Evolutionary conservation across 495 filamentous ascomycete genomes (phyloP).

Genomic region (Chaetomium fimeti): DNA sequence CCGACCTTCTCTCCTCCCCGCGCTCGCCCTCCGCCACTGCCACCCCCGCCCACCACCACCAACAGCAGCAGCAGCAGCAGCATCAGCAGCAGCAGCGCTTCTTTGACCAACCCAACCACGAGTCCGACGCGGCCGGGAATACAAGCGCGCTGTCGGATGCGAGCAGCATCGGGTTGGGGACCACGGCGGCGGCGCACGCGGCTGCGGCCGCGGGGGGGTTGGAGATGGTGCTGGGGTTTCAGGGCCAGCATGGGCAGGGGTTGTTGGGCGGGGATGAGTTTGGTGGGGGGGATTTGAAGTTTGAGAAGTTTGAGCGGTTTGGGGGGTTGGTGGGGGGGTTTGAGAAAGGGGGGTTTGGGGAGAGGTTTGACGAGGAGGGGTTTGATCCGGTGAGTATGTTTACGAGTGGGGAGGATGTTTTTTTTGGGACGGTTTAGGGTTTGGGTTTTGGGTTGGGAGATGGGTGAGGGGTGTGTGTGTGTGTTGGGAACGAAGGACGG

Average conservation of each 20-base stretch:
- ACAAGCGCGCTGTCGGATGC: constrained; percentile 33
- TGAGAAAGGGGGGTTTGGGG: constrained; percentile 20
- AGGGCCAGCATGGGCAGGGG: neutral
- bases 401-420: constrained; percentile 45
- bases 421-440: constrained; percentile 40
- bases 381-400: constrained; percentile 46
- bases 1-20: constrained; percentile 41
- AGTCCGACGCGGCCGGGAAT: neutral
- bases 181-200: constrained; percentile 36
- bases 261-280: neutral
- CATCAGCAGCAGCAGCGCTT: neutral
- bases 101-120: neutral
- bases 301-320: constrained; percentile 21
- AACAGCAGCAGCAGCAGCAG: neutral
- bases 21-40: constrained; percentile 46
- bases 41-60: constrained; percentile 39
- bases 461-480: neutral
- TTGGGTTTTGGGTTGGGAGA: no score
- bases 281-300: no score
- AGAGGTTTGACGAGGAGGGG: constrained; percentile 11
- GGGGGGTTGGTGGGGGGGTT: constrained; percentile 11
- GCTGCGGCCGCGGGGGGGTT: constrained; percentile 19
- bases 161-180: constrained; percentile 35
- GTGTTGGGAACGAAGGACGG: neutral
- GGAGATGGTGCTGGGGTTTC: neutral